Evolutionary conservation across 2,329 filamentous ascomycete species (phyloP).

Genomic region (Ploettnerulaceae sp.): DNA sequence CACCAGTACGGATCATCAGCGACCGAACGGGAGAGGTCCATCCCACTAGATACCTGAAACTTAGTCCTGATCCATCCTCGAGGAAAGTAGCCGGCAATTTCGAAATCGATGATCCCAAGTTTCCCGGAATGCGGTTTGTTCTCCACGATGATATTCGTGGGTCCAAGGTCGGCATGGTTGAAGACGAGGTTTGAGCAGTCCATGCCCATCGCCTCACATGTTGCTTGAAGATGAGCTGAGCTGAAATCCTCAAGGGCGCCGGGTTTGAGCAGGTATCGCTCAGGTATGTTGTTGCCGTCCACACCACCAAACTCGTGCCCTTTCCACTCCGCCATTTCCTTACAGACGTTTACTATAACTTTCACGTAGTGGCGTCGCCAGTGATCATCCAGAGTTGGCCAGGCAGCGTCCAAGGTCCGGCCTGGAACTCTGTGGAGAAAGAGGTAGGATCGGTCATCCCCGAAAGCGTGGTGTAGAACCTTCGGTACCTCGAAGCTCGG

Average conservation of each 20-base stretch:
- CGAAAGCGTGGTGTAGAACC: neutral
- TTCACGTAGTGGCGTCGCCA: conserved; percentile 2
- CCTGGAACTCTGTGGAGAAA: conserved; percentile 2
- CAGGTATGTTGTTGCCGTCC: neutral
- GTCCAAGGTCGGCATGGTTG: conserved; percentile 1
- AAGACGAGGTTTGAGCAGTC: conserved; percentile 1
- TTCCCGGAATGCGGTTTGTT: neutral
- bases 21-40: neutral
- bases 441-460: conserved; percentile 2
- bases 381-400: neutral
- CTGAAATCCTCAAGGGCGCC: neutral
- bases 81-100: conserved; percentile 2
- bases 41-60: neutral
- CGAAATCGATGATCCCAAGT: neutral
- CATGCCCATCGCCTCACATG: neutral
- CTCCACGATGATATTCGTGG: conserved; percentile 3
- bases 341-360: neutral
- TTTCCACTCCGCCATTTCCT: neutral
- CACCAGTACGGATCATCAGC: neutral
- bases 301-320: neutral
- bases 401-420: conserved; percentile 1
- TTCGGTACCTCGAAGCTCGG: conserved; percentile 1
- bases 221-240: neutral
- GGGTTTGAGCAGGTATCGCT: neutral
- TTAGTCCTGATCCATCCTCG: conserved; percentile 1